Evolutionary conservation across 768 basidiomycete species (phyloP), one percentile per base, ranked within the genome.

Genomic region (Leccinum sublutescens): DNA sequence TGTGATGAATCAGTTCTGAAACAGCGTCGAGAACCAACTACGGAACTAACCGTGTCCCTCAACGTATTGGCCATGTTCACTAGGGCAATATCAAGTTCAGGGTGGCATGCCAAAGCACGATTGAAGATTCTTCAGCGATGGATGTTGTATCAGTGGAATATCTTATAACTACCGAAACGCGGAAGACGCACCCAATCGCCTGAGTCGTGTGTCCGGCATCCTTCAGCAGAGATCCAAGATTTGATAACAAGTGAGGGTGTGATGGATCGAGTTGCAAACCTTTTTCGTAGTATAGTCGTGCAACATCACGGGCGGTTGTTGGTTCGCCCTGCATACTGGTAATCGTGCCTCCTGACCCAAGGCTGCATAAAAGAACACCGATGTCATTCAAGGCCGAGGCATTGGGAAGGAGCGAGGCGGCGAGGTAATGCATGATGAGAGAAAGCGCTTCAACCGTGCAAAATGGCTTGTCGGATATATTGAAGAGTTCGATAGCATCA

Each of bases 51-150:
- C 56, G 67, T 68, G 61, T 82, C 81, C 63, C 81, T 82, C 63
- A 82, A 65, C 0, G 79, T 79, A 66, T 81, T 82, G 17, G 77
- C 81, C 67, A 82, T 73, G 56, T 82, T 82, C 15, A 80, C 80
- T 10, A 82, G 70, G 3, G 81, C 81, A 57, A 82, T 78, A 47
- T 81, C 82, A 34, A 81, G 78, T 60, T 79, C 76, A 5, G 80
- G 80, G 54, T 81, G 78, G 43, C 62, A 61, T 40, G 71, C 54
- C 15, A 81, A 62, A 2, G 79, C 79, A 50, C 74, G 71, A 47
- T 68, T 69, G 64, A 80, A 81, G 14, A 80, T 60, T 36, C 79
- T 79, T 57, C 7, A 45, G 21, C 36, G 34, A 23, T 23, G 12
- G 31, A 36, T 17, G 31, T 52, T 31, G 11, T 51, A 51, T 62